phyloP scores from a whole-genome alignment of 2,329 filamentous ascomycete genomes.

The Aotearoamyces nothofagi region DNA sequence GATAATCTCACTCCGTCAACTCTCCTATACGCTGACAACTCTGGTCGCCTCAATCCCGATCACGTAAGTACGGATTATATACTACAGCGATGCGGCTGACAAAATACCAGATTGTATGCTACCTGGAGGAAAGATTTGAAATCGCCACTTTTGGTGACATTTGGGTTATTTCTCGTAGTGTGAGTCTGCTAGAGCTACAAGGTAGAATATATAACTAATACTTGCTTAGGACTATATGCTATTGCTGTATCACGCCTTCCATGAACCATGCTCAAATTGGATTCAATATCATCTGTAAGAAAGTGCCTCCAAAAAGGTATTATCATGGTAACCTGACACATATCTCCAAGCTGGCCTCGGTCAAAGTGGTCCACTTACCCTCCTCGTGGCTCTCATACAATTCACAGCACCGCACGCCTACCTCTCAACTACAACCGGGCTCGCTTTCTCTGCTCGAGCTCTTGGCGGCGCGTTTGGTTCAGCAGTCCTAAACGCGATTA shows the following conservation, averaged over 20 bases:
- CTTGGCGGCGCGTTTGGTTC: conserved; percentile 37
- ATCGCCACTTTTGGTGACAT: conserved; percentile 29
- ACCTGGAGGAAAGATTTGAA: conserved; percentile 33
- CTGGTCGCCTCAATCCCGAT: conserved; percentile 27
- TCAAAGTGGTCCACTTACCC: conserved; percentile 31
- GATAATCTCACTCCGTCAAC: conserved; percentile 31
- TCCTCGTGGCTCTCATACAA: conserved; percentile 33
- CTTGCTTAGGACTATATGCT: conserved; percentile 25
- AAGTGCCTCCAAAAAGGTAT: too few species aligned
- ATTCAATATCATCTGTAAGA: conserved; percentile 26
- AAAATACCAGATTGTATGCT: conserved; percentile 22
- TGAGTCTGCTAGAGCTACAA: too few species aligned
- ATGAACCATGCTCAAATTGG: conserved; percentile 30
- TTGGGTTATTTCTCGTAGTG: conserved; percentile 30
- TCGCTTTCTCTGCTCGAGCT: conserved; percentile 35
- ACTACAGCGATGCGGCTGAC: too few species aligned
- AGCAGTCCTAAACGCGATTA: conserved; percentile 34
- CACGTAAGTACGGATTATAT: conserved; percentile 16
- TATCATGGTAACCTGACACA: conserved; percentile 1
- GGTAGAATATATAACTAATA: conserved; percentile 5
- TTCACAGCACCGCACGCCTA: conserved; percentile 36
- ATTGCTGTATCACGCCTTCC: conserved; percentile 26
- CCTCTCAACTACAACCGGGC: conserved; percentile 35
- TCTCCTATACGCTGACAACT: conserved; percentile 26
- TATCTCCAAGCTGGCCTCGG: conserved; percentile 25